Evolutionary conservation across 495 filamentous ascomycete species (phyloP), one percentile per base, ranked within the genome.

Genomic region (Trichoderma asperelloides): DNA sequence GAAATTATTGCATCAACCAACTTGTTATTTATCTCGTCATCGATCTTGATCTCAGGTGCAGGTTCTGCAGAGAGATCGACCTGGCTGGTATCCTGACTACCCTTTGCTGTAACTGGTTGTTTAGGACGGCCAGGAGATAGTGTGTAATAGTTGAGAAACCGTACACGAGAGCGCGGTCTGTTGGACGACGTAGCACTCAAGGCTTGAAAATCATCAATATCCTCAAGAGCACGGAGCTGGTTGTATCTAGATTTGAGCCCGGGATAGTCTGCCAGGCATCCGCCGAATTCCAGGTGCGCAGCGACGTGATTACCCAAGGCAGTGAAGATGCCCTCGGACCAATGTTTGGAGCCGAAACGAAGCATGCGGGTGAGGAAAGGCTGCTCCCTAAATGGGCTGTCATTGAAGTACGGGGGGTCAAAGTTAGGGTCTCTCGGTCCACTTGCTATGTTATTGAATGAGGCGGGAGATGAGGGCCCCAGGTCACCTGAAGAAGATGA

Each of bases 101-200:
- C 55, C 13, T 30, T 28, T 16, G 55, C 25, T 28, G 27, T 5
- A 11, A 7, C 23, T 28, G 75, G 70, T 28, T 68, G 75, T 74
- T 76, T 62, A 65, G 67, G 51, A 70, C 79, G 78, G 2, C 92
- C 93, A 5, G 88, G 89, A 66, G 91, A 93, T 30, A 89, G 82
- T 11, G 94, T 96, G 72, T 95, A 97, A 74, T 96, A 97, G 71
- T 97, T 96, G 49, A 91, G 80, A 71, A 97, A 96, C 2, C 92
- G 82, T 13, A 94, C 82, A 65, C 85, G 79, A 64, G 72, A 66
- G 2, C 62, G 30, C 3, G 51, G 28, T 3, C 15, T 30, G 51
- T 21, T 55, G 66, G 51, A 39, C 69, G 67, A 62, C 66, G 27
- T 33, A 21, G 55, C 37, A 7, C 64, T 68, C 18, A 37, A 30